Evolutionary conservation across 1,139 yeast species (phyloP), one percentile per base, ranked within the genome.

Genomic region (Blastobotrys petasosporus): DNA sequence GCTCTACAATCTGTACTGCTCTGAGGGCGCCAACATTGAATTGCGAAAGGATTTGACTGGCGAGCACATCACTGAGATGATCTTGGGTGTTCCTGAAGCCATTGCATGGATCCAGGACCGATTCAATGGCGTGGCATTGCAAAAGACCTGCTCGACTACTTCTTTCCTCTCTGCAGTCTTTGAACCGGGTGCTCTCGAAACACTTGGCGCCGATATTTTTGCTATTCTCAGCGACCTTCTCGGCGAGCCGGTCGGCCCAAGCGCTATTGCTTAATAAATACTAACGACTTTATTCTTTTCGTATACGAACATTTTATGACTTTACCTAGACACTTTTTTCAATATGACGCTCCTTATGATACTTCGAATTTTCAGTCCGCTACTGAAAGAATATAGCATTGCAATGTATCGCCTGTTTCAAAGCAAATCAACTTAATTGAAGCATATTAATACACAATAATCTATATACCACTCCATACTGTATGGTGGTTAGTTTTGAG

Each of bases 11-110:
- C 31, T 35, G 16, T 64, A 62, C 54, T 64, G 67, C 47, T 16
- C 45, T 20, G 48, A 45, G 3, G 65, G 67, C 15, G 54, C 57
- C n/a, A 45, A 54, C n/a, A 54, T 64, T 13, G 46, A 51, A 31
- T 61, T 57, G 50, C 43, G 44, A 40, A 54, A 54, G 29, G 51
- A 48, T 36, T 46, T 30, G 31, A 16, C 40, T 2, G 20, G 36
- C 12, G 46, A 36, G 6, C 50, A 47, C n/a, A 39, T 41, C 12
- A 38, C 37, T 5, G 43, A 44, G 29, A 12, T 32, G 9, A 28
- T 44, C 30, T 10, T 25, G 9, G 50, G 50, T 2, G 28, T 37
- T 10, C 42, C 50, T 7, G 5, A 33, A 9, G 44, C 45, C 6
- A 17, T 37, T 30, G 25, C 9, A 11, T 47, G 50, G 50, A 17